Evolutionary conservation across 139 green algal species (phyloP).

Genomic region (Chlamydomonas schloesseri): DNA sequence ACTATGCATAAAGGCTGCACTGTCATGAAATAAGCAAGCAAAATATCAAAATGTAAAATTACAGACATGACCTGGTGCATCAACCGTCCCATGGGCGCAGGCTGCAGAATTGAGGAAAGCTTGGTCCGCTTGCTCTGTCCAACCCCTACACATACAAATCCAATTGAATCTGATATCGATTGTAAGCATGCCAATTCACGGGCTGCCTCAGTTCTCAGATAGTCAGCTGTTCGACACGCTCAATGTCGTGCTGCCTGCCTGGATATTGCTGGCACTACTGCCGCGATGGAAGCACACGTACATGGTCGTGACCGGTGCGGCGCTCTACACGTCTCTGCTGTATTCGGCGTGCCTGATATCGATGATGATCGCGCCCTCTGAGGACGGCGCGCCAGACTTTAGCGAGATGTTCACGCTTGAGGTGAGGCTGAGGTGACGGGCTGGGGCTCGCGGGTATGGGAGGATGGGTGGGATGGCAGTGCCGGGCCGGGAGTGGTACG

Average conservation of each 20-base stretch:
- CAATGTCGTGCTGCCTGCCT: constrained; percentile 13
- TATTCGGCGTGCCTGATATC: neutral
- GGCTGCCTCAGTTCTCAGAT: neutral
- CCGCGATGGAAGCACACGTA: constrained; percentile 1
- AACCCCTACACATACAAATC: neutral
- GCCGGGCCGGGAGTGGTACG: neutral
- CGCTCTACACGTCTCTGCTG: neutral
- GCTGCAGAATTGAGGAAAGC: too few species aligned
- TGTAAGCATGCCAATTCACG: constrained; percentile 41
- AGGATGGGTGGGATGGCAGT: neutral
- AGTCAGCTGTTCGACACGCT: constrained; percentile 11
- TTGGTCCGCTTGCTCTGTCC: too few species aligned
- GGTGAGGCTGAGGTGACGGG: neutral
- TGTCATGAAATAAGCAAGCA: too few species aligned
- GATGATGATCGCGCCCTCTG: neutral
- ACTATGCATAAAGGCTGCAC: too few species aligned
- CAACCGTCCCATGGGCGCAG: neutral
- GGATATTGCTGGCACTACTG: neutral
- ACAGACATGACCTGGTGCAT: too few species aligned
- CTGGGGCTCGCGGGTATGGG: neutral
- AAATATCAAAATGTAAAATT: too few species aligned
- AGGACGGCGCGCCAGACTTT: neutral
- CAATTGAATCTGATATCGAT: neutral
- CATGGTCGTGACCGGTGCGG: neutral
- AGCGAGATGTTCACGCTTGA: constrained; percentile 23